Evolutionary conservation across 208 protist genomes (phyloP).

Genomic region (Leishmania braziliensis): DNA sequence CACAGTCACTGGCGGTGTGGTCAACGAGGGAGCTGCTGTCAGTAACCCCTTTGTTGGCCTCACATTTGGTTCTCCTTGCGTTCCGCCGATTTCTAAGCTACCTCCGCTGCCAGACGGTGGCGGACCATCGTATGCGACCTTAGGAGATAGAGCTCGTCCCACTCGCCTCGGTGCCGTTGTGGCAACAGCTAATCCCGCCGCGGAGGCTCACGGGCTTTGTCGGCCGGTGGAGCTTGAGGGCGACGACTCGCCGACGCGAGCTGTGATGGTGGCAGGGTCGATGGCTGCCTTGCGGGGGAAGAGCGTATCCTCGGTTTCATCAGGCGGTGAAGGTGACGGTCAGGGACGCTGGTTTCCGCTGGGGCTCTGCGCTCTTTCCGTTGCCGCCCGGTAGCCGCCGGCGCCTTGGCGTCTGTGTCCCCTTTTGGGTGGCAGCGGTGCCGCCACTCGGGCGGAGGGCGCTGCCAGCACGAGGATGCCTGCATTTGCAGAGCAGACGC

Average conservation of each 20-base stretch:
- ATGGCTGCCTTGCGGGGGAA: conserved; percentile 8
- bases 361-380: neutral
- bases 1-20: neutral
- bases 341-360: too few species aligned
- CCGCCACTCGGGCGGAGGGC: too few species aligned
- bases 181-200: neutral
- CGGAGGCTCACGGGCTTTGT: too few species aligned
- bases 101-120: neutral
- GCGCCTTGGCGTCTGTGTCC: neutral
- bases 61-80: neutral
- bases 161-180: neutral
- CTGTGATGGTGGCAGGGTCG: neutral
- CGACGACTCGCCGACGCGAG: neutral
- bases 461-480: neutral
- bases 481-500: neutral
- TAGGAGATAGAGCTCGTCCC: neutral
- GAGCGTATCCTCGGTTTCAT: neutral
- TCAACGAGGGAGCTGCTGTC: neutral
- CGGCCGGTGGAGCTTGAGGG: neutral
- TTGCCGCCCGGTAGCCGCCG: too few species aligned
- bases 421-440: neutral
- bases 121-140: neutral
- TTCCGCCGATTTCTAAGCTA: neutral
- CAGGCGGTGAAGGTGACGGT: neutral
- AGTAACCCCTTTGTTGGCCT: neutral